Conservation (phyloP, 2,329 filamentous ascomycete genomes). For the Alternaria triticina region DNA sequence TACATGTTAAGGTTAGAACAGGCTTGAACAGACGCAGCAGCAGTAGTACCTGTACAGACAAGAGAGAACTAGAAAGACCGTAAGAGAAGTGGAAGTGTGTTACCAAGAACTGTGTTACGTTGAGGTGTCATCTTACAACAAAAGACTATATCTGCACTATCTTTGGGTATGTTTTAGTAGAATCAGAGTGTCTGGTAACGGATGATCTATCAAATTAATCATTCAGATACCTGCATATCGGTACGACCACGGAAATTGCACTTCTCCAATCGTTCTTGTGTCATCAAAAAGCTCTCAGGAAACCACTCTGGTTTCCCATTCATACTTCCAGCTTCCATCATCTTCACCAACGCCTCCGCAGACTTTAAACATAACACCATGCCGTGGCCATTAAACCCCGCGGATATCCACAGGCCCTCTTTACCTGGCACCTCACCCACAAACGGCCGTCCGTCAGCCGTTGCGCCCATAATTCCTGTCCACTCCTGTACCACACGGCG, state of each 20-base stretch:
- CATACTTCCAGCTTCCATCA: conserved; percentile 53
- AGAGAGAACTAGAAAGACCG: neutral
- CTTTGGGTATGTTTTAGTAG: neutral
- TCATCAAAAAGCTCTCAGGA: conserved; percentile 59
- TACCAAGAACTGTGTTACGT: neutral
- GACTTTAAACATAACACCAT: conserved; percentile 70
- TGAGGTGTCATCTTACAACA: neutral
- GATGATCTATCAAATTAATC: neutral
- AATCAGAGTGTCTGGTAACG: neutral
- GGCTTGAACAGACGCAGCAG: too few species aligned
- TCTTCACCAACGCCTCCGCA: conserved; percentile 62
- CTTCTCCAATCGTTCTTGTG: conserved; percentile 50
- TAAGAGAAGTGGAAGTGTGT: neutral
- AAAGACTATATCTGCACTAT: neutral
- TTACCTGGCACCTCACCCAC: conserved; percentile 52
- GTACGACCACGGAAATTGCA: conserved; percentile 22
- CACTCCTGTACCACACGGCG: conserved; percentile 50
- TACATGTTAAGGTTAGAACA: too few species aligned
- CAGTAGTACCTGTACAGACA: neutral
- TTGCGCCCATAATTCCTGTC: conserved; percentile 61
- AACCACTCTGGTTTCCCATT: conserved; percentile 58
- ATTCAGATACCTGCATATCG: neutral
- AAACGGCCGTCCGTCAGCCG: conserved; percentile 58
- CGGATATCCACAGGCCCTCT: conserved; percentile 61
- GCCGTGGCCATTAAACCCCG: conserved; percentile 69